Evolutionary conservation across 306 rosid genomes (phyloP).

Genomic region (Lathyrus oleraceus): DNA sequence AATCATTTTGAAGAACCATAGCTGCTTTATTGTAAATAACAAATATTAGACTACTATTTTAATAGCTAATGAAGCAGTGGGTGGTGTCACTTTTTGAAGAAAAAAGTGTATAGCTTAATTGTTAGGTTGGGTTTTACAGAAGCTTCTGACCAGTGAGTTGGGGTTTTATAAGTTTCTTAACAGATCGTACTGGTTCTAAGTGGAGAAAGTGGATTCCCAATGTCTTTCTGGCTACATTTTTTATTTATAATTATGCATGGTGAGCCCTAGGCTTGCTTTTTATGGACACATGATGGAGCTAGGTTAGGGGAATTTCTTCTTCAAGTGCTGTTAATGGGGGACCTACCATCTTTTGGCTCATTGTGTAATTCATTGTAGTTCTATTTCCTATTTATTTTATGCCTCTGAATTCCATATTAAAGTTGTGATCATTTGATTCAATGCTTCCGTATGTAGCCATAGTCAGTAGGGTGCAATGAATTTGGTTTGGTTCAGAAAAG

Average conservation of each 20-base stretch:
- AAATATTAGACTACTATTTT: background rate
- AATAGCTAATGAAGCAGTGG: background rate
- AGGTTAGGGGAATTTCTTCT: background rate
- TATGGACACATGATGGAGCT: background rate
- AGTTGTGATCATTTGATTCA: background rate
- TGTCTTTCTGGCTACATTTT: background rate
- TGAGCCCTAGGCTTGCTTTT: background rate
- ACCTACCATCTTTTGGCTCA: background rate
- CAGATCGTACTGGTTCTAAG: background rate
- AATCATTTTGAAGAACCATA: background rate
- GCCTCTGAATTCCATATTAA: background rate
- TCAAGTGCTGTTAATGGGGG: background rate
- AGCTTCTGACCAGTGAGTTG: background rate
- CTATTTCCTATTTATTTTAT: background rate
- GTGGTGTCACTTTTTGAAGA: background rate
- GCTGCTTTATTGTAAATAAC: background rate
- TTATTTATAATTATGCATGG: background rate
- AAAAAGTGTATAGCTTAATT: background rate
- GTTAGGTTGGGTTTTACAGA: background rate
- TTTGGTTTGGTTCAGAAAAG: constrained; percentile 6
- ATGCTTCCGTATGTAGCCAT: background rate
- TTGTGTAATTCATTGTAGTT: background rate
- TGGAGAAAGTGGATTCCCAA: background rate
- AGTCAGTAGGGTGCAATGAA: background rate
- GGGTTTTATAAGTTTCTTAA: background rate